Evolutionary conservation across 371 early-diverging fungal species (phyloP), one percentile per base, ranked within the genome.

Genomic region (Mucor irregularis): DNA sequence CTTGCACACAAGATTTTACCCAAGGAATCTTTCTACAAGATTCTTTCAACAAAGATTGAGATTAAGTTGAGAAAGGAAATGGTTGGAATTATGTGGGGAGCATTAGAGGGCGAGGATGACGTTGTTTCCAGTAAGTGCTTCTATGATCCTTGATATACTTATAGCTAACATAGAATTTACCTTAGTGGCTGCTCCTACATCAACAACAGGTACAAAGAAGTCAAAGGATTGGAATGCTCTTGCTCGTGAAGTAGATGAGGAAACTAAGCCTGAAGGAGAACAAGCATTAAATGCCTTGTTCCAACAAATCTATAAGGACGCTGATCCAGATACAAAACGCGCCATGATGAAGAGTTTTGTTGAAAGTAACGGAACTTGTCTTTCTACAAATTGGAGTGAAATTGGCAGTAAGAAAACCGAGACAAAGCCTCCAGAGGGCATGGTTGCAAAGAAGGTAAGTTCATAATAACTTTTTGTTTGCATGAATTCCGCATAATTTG

Each of bases 261-360:
- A 86, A 33, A 91, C 93, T 2, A 89, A 91, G 69, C 82, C 89
- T 7, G 90, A 92, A 62, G 94, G 95, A 31, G 93, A 96, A 55
- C 83, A 83, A 55, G 92, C 92, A 11, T 71, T 97, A 48, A 93
- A 96, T 68, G 79, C 85, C 9, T 72, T 98, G 44, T 95, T 99
- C 82, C 91, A 94, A 64, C 80, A 90, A 49, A 92, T 99, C 43
- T 97, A 96, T 73, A 78, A 78, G 48, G 87, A 96, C 58, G 95
- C 95, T 2, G 90, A 87, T 64, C 93, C 92, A n/a, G 93, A 99
- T 59, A 90, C 92, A 4, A 81, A 86, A 45, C 79, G 92, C 33
- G 99, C 99, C 0, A 99, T 99, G 99, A 89, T 97, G 83, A 99
- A 99, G 85, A 92, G 92, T 63, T 98, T 91, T 70, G 81, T 86